Conservation (phyloP, 1,284 basidiomycete genomes). For the Ganoderma boninense region DNA sequence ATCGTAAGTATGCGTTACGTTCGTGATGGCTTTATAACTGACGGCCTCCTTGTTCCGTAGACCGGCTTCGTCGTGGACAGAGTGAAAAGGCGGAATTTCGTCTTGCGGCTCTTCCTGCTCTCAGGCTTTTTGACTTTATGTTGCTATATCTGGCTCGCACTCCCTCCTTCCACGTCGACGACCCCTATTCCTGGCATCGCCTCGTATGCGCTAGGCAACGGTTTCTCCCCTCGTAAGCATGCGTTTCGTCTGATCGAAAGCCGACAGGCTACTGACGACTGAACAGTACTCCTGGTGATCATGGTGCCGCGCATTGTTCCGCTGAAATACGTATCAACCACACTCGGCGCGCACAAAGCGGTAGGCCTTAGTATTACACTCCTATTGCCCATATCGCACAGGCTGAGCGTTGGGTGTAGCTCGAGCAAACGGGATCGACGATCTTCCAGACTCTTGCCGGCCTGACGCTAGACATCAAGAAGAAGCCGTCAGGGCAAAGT, state of each 20-base stretch:
- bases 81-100: conserved; percentile 61
- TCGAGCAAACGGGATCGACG: conserved; percentile 78
- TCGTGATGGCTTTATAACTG: conserved; percentile 13
- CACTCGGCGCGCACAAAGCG: conserved; percentile 81
- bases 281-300: conserved; percentile 73
- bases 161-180: conserved; percentile 63
- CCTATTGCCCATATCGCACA: background rate
- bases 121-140: conserved; percentile 71
- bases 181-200: conserved; percentile 70
- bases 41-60: conserved; percentile 42
- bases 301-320: conserved; percentile 80
- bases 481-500: conserved; percentile 35
- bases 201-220: conserved; percentile 73
- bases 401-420: conserved; percentile 45
- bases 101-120: conserved; percentile 63
- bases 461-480: conserved; percentile 61
- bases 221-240: conserved; percentile 72
- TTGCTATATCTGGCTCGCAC: conserved; percentile 72
- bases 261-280: background rate
- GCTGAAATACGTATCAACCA: conserved; percentile 77
- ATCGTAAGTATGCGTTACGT: conserved; percentile 51
- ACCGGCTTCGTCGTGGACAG: conserved; percentile 70
- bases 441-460: conserved; percentile 78
- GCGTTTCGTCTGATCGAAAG: background rate
- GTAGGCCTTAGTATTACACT: conserved; percentile 49